Evolutionary conservation across 257 asterid genomes (phyloP).

Genomic region (Cordia subcordata): DNA sequence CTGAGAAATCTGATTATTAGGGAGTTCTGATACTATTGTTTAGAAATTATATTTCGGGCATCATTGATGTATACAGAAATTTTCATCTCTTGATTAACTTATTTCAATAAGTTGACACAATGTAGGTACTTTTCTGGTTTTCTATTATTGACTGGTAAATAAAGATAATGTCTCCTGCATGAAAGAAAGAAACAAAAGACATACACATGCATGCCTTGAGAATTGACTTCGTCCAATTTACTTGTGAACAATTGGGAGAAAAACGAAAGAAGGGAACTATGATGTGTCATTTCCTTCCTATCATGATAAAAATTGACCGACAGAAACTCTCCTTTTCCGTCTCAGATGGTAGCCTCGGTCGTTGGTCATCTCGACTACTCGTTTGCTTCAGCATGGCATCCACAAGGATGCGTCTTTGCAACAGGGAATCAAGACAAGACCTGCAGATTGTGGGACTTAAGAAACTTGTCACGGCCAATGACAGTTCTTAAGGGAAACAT

Average conservation of each 20-base stretch:
- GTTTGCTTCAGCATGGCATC: constrained; percentile 77
- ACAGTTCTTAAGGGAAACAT: constrained; percentile 55
- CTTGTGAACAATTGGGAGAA: neutral
- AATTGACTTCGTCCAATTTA: neutral
- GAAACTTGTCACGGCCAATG: constrained; percentile 40
- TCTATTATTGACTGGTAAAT: too few species aligned
- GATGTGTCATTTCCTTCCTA: neutral
- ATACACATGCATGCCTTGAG: too few species aligned
- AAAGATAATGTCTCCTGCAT: too few species aligned
- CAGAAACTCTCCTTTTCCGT: neutral
- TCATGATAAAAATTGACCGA: neutral
- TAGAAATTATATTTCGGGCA: too few species aligned
- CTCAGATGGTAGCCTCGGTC: constrained; percentile 47
- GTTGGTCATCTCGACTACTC: constrained; percentile 72
- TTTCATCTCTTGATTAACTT: too few species aligned
- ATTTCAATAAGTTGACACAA: too few species aligned
- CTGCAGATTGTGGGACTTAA: constrained; percentile 64
- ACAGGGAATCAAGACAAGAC: constrained; percentile 83
- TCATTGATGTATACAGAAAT: too few species aligned
- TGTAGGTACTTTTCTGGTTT: too few species aligned
- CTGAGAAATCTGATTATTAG: too few species aligned
- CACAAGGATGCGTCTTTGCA: constrained; percentile 54
- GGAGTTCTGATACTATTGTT: too few species aligned
- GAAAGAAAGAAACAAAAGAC: too few species aligned
- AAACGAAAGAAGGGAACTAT: too few species aligned